Evolutionary conservation across 2,329 filamentous ascomycete genomes (phyloP).

Genomic region (Cordyceps javanica): DNA sequence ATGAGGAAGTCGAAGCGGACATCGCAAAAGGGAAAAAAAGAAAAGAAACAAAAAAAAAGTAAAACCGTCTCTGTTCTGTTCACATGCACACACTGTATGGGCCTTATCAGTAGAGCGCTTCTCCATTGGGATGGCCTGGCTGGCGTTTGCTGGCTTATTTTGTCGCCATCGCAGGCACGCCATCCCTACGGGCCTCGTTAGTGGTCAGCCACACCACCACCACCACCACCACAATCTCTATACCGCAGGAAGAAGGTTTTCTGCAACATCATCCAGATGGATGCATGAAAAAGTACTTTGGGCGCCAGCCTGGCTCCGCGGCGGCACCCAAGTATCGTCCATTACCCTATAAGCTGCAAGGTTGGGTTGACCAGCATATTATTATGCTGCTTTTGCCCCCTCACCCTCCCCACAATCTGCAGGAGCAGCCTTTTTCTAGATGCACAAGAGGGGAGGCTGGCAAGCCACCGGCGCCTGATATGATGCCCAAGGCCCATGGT

Average conservation of each 20-base stretch:
- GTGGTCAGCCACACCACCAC: background rate
- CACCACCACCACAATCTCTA: no score
- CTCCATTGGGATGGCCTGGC: background rate
- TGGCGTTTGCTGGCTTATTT: background rate
- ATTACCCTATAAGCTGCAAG: background rate
- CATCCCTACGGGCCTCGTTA: background rate
- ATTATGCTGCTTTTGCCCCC: no score
- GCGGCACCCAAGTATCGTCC: background rate
- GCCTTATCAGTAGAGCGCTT: background rate
- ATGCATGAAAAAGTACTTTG: background rate
- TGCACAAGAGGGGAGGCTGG: background rate
- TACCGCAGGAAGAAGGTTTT: background rate
- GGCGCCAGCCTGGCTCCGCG: no score
- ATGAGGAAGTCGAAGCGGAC: no score
- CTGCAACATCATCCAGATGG: background rate
- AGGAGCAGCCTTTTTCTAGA: background rate
- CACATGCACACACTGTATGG: background rate
- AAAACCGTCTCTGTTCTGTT: no score
- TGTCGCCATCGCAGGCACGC: background rate
- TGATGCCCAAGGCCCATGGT: background rate
- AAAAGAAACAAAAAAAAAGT: no score
- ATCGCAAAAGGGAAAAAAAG: no score
- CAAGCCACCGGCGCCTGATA: slow-evolving; percentile 5
- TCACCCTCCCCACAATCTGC: background rate
- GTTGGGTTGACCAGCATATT: background rate